Evolutionary conservation across 148 eudicot genomes (phyloP).

Genomic region (Chenopodium berlandieri): DNA sequence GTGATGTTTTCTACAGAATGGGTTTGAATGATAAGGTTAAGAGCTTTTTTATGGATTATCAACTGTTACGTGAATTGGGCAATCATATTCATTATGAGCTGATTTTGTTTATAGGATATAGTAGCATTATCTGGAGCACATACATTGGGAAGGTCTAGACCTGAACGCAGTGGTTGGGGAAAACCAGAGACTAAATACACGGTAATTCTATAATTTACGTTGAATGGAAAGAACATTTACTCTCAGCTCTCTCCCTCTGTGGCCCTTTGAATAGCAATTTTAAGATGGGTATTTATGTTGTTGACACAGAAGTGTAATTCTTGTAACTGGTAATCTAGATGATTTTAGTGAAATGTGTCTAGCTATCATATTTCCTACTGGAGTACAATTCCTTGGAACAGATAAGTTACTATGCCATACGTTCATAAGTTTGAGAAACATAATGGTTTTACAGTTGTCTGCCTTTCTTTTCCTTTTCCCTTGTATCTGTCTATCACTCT

Average conservation of each 20-base stretch:
- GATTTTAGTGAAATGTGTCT: neutral
- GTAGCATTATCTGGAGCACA: slow-evolving; percentile 98
- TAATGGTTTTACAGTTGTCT: neutral
- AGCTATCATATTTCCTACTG: no score
- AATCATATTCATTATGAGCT: slow-evolving; percentile 24
- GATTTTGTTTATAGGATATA: slow-evolving; percentile 61
- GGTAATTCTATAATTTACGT: slow-evolving; percentile 35
- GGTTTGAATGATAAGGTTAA: slow-evolving; percentile 87
- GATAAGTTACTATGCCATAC: neutral
- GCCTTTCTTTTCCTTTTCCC: neutral
- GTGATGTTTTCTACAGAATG: slow-evolving; percentile 92
- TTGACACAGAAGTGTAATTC: neutral
- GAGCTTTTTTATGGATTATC: neutral
- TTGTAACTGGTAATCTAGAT: neutral
- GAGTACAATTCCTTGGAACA: neutral
- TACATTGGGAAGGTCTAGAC: slow-evolving; percentile 94
- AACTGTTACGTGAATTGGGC: slow-evolving; percentile 1
- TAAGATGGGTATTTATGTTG: neutral
- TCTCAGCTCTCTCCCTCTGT: neutral
- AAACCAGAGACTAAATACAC: slow-evolving; percentile 96
- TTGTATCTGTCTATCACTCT: neutral
- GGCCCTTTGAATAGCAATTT: neutral
- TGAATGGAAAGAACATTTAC: neutral
- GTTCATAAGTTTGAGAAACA: neutral
- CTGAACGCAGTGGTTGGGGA: slow-evolving; percentile 99